These are phyloP conservation scores for Musa troglodytarum DNA, from an alignment of 176 grass and related monocot genomes.

Conservation along the genomic window DNA sequence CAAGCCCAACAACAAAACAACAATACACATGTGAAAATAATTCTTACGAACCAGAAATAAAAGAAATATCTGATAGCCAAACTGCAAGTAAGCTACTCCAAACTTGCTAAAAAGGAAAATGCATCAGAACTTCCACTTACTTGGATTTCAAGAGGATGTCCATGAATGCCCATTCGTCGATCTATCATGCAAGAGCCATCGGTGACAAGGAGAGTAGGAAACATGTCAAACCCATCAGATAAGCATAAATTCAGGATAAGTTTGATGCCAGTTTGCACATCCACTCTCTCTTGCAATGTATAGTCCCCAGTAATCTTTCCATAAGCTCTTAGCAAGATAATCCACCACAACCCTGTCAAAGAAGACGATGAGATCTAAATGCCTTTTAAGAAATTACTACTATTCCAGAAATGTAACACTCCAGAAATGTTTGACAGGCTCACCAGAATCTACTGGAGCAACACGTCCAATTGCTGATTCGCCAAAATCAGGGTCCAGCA, in stretches of 20 bases:
- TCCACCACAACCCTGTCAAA: constrained; percentile 40
- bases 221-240: constrained; percentile 46
- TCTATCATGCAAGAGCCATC: constrained; percentile 54
- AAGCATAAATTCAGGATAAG: constrained; percentile 41
- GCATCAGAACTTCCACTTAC: constrained; percentile 17
- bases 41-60: background rate
- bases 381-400: background rate
- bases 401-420: background rate
- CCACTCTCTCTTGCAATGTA: constrained; percentile 36
- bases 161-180: constrained; percentile 41
- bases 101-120: too few relatives aligned
- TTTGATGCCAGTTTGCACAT: constrained; percentile 40
- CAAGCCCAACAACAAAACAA: too few relatives aligned
- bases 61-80: background rate
- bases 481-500: constrained; percentile 44
- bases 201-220: constrained; percentile 39
- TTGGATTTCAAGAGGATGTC: constrained; percentile 50
- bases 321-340: constrained; percentile 48
- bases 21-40: background rate
- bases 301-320: constrained; percentile 47
- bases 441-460: constrained; percentile 49
- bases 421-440: background rate
- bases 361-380: background rate
- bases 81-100: background rate
- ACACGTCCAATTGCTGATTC: constrained; percentile 46